A percentile compares a stretch with the other conserved stretches of the same genome.
These are phyloP conservation scores for Mycena amicta DNA, from an alignment of 768 basidiomycete species.

Conservation along the genomic window DNA sequence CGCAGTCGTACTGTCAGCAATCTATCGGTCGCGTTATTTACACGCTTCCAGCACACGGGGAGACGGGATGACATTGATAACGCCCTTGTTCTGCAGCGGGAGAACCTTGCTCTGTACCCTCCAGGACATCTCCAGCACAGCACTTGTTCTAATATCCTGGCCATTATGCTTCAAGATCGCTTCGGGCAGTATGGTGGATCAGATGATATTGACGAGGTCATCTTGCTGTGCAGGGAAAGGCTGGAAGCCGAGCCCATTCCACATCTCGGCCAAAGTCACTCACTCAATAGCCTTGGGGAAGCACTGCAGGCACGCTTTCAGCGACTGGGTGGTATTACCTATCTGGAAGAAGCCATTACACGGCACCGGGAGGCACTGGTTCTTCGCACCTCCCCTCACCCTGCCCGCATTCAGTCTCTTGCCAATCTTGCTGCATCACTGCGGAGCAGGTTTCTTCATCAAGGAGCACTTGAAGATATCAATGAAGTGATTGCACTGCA, in stretches of 20 bases:
- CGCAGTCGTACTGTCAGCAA: conserved; percentile 3
- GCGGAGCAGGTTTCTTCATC: neutral
- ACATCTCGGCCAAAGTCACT: no score
- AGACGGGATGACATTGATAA: neutral
- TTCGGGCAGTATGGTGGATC: conserved; percentile 23
- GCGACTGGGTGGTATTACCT: neutral
- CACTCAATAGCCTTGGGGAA: neutral
- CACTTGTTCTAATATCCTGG: conserved; percentile 15
- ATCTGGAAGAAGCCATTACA: neutral
- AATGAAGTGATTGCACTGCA: neutral
- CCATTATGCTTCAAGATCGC: conserved; percentile 13
- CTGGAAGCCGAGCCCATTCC: no score
- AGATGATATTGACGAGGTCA: conserved; percentile 25
- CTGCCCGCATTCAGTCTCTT: neutral
- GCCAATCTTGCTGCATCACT: neutral
- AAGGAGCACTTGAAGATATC: neutral
- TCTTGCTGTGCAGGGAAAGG: conserved; percentile 1
- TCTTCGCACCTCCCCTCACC: conserved; percentile 16
- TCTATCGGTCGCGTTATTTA: neutral
- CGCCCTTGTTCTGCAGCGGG: neutral
- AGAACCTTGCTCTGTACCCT: conserved; percentile 9
- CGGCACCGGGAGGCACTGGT: conserved; percentile 7
- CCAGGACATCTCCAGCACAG: conserved; percentile 5
- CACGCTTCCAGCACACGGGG: neutral
- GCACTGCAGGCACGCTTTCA: neutral